Evolutionary conservation across 441 rosid genomes (phyloP), one percentile per base, ranked within the genome.

Genomic region (Metrosideros polymorpha): DNA sequence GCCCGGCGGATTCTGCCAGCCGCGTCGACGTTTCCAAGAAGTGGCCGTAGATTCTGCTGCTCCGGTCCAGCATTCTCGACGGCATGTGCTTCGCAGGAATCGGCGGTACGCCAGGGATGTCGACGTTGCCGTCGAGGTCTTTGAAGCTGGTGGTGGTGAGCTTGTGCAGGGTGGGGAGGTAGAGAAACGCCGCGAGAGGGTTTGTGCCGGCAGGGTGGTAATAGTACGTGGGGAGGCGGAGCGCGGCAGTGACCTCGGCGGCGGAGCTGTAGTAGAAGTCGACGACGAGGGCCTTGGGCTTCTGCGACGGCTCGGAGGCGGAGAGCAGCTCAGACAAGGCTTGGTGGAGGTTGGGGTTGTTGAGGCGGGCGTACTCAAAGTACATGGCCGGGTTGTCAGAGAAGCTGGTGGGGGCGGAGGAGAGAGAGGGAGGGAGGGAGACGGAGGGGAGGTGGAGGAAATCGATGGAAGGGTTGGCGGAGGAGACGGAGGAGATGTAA

Each of bases 61-160:
- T 51, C 6, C 89, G 82, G 35, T 87, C 87, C 32, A 22, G 56
- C n/a, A 85, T 9, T 2, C 86, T 71, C 8, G 50, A n/a, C 2
- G 89, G 82, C 55, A 89, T 59, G 55, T 87, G 85, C 18, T 51
- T 30, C 6, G 84, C 82, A 6, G 55, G 88, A 30, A 89, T 25
- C 0, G 86, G 87, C 5, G 87, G 91, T 30, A 82, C 19, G 18
- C 90, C 92, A 1, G 89, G 90, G 88, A 86, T 83, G 25, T 86
- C 55, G 30, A 89, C 9, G 7, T 85, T 51, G 19, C 30, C 27
- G 0, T 90, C 35, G 8, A 79, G 43, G 63, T 89, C 85, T 50
- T 53, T 13, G 35, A 86, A 86, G 43, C 27, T 85, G 47, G 75
- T 57, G 6, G 71, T 39, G 79, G 52, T 43, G 19, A 50, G 83